These are phyloP conservation scores for Salicornia ramosissima DNA, from an alignment of 148 eudicot genomes.

Conservation along the genomic window DNA sequence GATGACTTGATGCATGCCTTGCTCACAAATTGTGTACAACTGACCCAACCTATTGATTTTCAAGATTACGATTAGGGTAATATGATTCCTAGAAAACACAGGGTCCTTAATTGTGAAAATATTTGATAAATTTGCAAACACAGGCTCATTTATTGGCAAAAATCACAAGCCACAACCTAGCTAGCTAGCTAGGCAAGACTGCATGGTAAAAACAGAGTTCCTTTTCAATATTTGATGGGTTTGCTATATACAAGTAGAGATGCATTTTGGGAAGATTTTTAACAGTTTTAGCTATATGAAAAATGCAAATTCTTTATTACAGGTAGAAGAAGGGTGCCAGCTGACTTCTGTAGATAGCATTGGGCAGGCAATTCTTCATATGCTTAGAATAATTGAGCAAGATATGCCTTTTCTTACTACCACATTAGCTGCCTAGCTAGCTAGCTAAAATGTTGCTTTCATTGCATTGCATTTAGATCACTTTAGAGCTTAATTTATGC, in stretches of 20 bases:
- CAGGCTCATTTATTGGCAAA: slow-evolving; percentile 21
- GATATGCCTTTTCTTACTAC: slow-evolving; percentile 36
- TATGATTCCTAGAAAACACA: not conserved
- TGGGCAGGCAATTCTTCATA: slow-evolving; percentile 76
- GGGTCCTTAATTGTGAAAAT: not conserved
- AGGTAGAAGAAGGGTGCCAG: slow-evolving; percentile 94
- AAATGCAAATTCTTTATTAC: slow-evolving; percentile 31
- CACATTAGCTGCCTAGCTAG: slow-evolving; percentile 16
- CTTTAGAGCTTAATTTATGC: slow-evolving; percentile 13
- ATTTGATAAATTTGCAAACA: slow-evolving; percentile 10
- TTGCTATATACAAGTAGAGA: slow-evolving; percentile 25
- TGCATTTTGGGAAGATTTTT: slow-evolving; percentile 11
- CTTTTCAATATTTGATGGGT: slow-evolving; percentile 19
- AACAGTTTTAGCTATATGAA: slow-evolving; percentile 13
- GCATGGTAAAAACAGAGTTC: not conserved
- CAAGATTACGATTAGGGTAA: not conserved
- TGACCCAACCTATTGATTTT: not conserved
- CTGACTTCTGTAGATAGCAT: slow-evolving; percentile 75
- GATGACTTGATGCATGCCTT: not conserved
- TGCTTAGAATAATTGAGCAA: slow-evolving; percentile 77
- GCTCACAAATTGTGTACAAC: not conserved
- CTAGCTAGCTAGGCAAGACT: slow-evolving; percentile 3
- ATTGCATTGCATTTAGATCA: no score
- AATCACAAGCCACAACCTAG: not conserved
- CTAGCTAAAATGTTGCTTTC: slow-evolving; percentile 20